Evolutionary conservation across 768 basidiomycete genomes (phyloP), one percentile per base, ranked within the genome.

Genomic region (Termitomyces titanicus): DNA sequence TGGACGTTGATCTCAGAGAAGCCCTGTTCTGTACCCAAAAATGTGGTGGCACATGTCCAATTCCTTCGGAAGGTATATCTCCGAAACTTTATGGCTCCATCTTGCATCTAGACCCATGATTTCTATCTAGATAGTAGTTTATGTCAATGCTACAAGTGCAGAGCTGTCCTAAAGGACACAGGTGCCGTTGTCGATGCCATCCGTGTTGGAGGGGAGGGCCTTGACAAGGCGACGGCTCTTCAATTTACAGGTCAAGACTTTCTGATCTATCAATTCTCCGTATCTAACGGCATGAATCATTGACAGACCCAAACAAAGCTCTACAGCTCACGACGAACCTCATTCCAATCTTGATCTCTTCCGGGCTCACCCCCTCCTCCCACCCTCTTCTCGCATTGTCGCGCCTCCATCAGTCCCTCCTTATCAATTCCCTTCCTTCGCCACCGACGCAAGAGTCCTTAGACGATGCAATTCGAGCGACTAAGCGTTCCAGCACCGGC

Each of bases 371-470:
- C 0, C 80, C 86, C 0, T 81, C 87, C 0, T 78, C 85, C 0
- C 85, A 96, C 62, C 95, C 94, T 1, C 80, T 92, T 13, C 81
- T 93, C 12, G 86, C 84, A 0, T 72, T 95, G 3, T 73, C 80
- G 2, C 84, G 89, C n/a, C 80, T 93, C 13, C 82, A 86, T 58
- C 80, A 84, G 45, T 79, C 84, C 10, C 79, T 94, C 24, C 79
- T 89, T 20, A 78, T 92, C 37, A 66, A 77, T 2, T 71, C 78
- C 5, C 72, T 88, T 3, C 68, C 74, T 8, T 57, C 64, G 7
- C 64, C 67, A 3, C 59, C 70, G 3, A 73, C 78, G 0, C 80
- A 83, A 55, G 79, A 81, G 20, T 61, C 70, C 0, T 71, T 92
- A n/a, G 85, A 91, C 60, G 80, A 85, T 27, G 73, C 79, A 1